Evolutionary conservation across 176 grass and related monocot species (phyloP).

Genomic region (Lolium multiflorum): DNA sequence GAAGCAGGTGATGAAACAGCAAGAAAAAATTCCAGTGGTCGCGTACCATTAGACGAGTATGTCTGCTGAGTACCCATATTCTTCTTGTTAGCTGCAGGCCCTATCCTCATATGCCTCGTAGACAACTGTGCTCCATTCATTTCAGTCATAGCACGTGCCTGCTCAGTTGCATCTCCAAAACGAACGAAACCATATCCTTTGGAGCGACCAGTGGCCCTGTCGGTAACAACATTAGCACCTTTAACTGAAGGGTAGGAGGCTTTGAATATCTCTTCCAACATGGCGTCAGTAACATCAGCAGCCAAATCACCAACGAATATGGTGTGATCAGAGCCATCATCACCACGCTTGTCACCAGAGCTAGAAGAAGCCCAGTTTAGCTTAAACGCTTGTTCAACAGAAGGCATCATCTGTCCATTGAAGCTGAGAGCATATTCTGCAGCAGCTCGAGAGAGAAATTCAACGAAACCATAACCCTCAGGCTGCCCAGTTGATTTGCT

Average conservation of each 20-base stretch:
- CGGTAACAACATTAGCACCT: constrained; percentile 85
- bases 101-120: constrained; percentile 83
- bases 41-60: constrained; percentile 57
- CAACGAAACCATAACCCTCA: constrained; percentile 94
- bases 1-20: constrained; percentile 26
- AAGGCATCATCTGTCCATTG: constrained; percentile 82
- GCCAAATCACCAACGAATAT: constrained; percentile 95
- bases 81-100: constrained; percentile 83
- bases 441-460: constrained; percentile 67
- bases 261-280: constrained; percentile 83
- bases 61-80: constrained; percentile 62
- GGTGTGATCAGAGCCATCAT: constrained; percentile 72
- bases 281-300: constrained; percentile 79
- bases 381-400: constrained; percentile 61
- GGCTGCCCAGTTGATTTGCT: constrained; percentile 84
- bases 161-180: constrained; percentile 79
- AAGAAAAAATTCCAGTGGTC: neutral
- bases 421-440: constrained; percentile 80
- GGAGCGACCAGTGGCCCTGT: constrained; percentile 69
- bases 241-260: constrained; percentile 68
- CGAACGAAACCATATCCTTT: constrained; percentile 95
- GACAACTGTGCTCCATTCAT: constrained; percentile 87
- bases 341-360: constrained; percentile 61
- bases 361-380: constrained; percentile 89
- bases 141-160: constrained; percentile 83